Conservation (phyloP, 2,329 filamentous ascomycete species). For the Fonsecaea nubica region DNA sequence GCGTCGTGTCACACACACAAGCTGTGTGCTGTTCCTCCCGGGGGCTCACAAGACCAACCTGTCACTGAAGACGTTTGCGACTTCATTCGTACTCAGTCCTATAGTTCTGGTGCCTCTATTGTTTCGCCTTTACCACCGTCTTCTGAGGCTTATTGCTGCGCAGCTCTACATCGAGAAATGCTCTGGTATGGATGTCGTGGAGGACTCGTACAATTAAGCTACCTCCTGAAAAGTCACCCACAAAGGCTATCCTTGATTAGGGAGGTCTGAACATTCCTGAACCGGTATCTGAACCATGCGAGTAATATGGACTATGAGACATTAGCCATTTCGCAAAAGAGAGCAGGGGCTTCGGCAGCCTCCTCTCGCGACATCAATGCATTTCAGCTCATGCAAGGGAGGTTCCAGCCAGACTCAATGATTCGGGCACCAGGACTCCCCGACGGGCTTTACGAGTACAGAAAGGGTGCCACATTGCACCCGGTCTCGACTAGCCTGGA, state of each 20-base stretch:
- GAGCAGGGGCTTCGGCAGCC: too few species aligned
- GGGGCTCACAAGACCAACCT: background rate
- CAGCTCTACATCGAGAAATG: background rate
- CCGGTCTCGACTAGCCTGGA: background rate
- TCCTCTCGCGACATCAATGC: background rate
- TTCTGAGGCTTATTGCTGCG: background rate
- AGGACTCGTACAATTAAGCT: background rate
- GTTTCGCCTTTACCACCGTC: background rate
- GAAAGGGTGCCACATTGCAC: background rate
- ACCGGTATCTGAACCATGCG: background rate
- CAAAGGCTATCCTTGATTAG: background rate
- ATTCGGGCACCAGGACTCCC: constrained; percentile 1
- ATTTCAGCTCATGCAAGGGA: background rate
- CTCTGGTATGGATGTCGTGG: background rate
- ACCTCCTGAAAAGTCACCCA: background rate
- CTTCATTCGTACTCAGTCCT: background rate
- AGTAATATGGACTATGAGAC: background rate
- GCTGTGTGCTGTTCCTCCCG: background rate
- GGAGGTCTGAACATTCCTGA: background rate
- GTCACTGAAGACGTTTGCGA: background rate
- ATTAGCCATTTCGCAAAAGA: background rate
- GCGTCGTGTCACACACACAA: background rate
- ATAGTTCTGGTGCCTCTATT: background rate
- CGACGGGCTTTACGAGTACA: background rate
- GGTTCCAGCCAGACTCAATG: background rate